Percentiles rank a stretch among this genome's conserved stretches.
Conservation (phyloP, 2,329 filamentous ascomycete species). For the Colletotrichum brevisporum region DNA sequence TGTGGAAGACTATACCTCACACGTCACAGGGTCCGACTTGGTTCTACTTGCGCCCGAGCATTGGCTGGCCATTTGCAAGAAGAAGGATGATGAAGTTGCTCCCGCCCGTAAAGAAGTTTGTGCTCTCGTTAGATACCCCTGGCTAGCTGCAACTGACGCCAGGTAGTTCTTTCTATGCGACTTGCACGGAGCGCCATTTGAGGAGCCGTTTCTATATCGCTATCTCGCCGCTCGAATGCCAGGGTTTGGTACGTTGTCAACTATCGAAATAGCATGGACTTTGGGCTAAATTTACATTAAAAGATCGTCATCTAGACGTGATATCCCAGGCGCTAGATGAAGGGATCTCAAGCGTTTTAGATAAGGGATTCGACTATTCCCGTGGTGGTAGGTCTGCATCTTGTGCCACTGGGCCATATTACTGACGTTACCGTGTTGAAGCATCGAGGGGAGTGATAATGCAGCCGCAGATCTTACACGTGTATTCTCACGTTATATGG, state of each 20-base stretch:
- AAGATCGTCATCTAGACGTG: slow-evolving; percentile 30
- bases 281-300: background rate
- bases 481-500: slow-evolving; percentile 36
- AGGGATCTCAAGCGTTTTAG: slow-evolving; percentile 15
- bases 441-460: slow-evolving; percentile 23
- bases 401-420: background rate
- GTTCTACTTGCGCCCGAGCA: slow-evolving; percentile 27
- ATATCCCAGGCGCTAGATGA: slow-evolving; percentile 31
- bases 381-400: background rate
- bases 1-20: background rate
- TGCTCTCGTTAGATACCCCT: fast-evolving
- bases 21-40: slow-evolving; percentile 23
- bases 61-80: slow-evolving; percentile 32
- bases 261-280: background rate
- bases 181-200: slow-evolving; percentile 31
- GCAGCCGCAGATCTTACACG: slow-evolving; percentile 31
- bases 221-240: slow-evolving; percentile 33
- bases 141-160: background rate
- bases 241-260: slow-evolving; percentile 15
- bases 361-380: background rate
- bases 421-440: background rate
- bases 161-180: slow-evolving; percentile 32
- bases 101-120: slow-evolving; percentile 31
- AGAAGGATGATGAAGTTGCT: slow-evolving; percentile 33
- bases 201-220: slow-evolving; percentile 27